A percentile compares a stretch with the other conserved stretches of the same genome.
Conservation (phyloP, 208 protist species). For the Leishmania aethiopica region DNA sequence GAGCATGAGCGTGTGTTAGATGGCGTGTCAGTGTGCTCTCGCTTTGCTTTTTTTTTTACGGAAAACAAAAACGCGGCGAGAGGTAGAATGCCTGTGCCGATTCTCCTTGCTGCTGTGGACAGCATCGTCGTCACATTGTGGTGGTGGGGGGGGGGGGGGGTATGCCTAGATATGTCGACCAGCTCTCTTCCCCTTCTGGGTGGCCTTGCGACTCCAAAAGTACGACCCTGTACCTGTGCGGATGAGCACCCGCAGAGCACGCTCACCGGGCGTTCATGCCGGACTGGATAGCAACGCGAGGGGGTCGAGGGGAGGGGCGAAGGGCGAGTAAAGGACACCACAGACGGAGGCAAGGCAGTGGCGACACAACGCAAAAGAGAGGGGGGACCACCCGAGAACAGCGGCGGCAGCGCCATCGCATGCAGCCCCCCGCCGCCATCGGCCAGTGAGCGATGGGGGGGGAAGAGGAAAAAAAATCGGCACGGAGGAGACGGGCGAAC, state of each 20-base stretch:
- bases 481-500: background rate
- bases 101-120: background rate
- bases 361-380: background rate
- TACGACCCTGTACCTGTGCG: background rate
- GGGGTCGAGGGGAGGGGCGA: background rate
- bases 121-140: background rate
- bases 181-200: background rate
- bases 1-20: background rate
- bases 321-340: background rate
- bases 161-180: background rate
- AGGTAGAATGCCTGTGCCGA: background rate
- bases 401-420: background rate
- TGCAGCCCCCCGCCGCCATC: background rate
- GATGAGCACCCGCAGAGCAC: background rate
- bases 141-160: too few species aligned
- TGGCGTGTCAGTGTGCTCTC: background rate
- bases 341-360: background rate
- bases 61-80: background rate
- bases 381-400: background rate
- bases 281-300: background rate
- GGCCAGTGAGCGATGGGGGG: background rate
- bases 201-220: background rate
- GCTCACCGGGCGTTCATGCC: background rate
- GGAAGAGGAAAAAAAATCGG: background rate
- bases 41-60: too few species aligned